Evolutionary conservation across 2,329 filamentous ascomycete species (phyloP), one percentile per base, ranked within the genome.

Genomic region (Cladobotryum mycophilum): DNA sequence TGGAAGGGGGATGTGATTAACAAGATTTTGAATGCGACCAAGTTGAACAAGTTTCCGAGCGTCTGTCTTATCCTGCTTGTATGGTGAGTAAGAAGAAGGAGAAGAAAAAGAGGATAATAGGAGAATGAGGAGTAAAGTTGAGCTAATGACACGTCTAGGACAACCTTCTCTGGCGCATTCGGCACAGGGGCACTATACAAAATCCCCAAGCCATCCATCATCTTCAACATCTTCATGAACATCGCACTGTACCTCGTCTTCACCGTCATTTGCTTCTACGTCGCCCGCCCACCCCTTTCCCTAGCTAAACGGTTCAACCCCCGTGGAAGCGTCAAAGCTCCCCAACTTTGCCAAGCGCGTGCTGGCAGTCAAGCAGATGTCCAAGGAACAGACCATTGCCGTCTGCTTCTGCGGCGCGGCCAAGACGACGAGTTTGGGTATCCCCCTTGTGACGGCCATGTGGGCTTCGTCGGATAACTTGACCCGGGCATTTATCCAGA

Each of bases 391-490:
- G 58, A 79, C 84, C 0, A 78, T 88, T 45, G 84, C 86, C 0
- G 79, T 87, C 13, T 88, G 84, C 58, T 88, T 88, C 65, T 88
- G 84, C 59, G 83, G 81, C 22, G 84, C 85, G 0, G 85, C 85
- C 13, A 89, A 89, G 66, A 87, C 85, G 3, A 84, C 84, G 1
- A 82, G 80, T 3, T 72, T 89, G 51, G 84, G 85, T 0, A 85
- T 89, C 7, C 85, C 85, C 0, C 63, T 89, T 25, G 75, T 81
- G 46, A 79, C 80, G 33, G 79, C 85, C 52, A 88, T 89, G 79
- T 89, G 83, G 72, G 69, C 71, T 13, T 72, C 77, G 13, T 67
- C 80, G 9, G 74, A 76, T 55, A 66, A 79, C 41, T 66, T 78
- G 37, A 75, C 79, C 17, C 72, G 78, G 53, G 75, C 78, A 0